Evolutionary conservation across 768 basidiomycete species (phyloP), one percentile per base, ranked within the genome.

Genomic region (Boletus rex-veris): DNA sequence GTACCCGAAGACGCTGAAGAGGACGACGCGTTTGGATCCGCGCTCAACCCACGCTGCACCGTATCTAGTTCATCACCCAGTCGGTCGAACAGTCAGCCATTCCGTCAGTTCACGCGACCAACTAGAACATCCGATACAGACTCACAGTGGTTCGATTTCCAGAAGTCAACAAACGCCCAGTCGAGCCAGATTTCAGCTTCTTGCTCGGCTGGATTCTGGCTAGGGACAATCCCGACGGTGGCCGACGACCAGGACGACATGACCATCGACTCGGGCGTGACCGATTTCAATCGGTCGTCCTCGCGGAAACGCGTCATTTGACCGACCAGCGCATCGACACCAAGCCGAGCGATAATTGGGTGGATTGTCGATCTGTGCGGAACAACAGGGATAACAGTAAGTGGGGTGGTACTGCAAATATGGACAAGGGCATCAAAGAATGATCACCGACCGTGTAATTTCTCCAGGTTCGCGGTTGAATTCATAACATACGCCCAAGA

Each of bases 141-240:
- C 90, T 67, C 62, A 96, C 96, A 92, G 65, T 94, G 97, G 65
- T 96, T 95, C 43, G 92, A 94, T 74, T 98, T 98, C 89, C 92
- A 95, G 70, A 98, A 99, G 71, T 99, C 97, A 7, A 97, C 84
- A 71, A 98, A 98, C 0, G 87, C 82, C 92, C 95, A 98, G 69
- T 98, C 95, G 65, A 98, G 90, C 97, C 97, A 98, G 37, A 97
- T 79, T 71, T 94, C 92, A 26, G 84, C 90, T 63, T 90, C 88
- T 57, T 83, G 83, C 48, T 75, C 73, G 18, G 56, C 55, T 28
- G 73, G 62, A 5, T 31, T 54, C 19, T 51, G 53, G 40, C 51
- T 37, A 2, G 45, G 51, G 15, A 18, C 51, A 4, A 35, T n/a
- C 1, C 56, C 55, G 16, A 31, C 12, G 7, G 31, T 9, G 18